phyloP scores from a whole-genome alignment of 192 early-diverging fungal genomes.

The Backusella parvicylindrica region DNA sequence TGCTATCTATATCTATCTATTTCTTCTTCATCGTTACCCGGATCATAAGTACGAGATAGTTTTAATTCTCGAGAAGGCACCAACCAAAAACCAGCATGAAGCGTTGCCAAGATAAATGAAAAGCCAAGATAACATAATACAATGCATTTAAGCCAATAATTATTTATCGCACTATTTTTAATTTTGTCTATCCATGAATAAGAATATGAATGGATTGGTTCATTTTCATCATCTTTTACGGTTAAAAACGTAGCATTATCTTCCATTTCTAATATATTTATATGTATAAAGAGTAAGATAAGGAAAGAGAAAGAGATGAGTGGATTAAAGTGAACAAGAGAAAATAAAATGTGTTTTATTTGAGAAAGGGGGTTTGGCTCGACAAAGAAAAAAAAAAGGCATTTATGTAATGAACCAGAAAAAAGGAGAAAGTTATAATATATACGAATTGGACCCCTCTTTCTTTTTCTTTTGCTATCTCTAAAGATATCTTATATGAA shows the following conservation, averaged over 20 bases:
- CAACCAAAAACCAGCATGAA: not conserved
- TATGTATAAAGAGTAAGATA: not conserved
- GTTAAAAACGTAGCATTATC: not conserved
- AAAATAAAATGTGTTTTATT: not conserved
- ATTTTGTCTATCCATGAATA: not conserved
- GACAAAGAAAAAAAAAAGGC: not conserved
- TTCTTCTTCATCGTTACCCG: conserved; percentile 7
- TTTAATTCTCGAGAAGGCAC: not conserved
- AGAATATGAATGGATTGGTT: not conserved
- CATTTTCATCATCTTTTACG: not conserved
- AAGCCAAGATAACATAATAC: not conserved
- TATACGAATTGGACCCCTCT: not conserved
- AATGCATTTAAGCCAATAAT: not conserved
- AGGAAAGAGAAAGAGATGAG: not conserved
- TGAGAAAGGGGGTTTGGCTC: not conserved
- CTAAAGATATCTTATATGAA: not conserved
- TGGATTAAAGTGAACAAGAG: too few species aligned
- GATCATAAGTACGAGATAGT: conserved; percentile 23
- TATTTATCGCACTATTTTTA: not conserved
- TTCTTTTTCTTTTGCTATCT: too few species aligned
- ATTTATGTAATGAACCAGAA: not conserved
- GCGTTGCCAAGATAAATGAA: not conserved
- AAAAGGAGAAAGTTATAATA: not conserved
- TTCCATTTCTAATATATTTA: not conserved
- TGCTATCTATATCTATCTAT: too few species aligned